Percentiles rank a stretch among this genome's conserved stretches.
Conservation (phyloP, 23 red algal genomes). For the Agarophyton chilense region DNA sequence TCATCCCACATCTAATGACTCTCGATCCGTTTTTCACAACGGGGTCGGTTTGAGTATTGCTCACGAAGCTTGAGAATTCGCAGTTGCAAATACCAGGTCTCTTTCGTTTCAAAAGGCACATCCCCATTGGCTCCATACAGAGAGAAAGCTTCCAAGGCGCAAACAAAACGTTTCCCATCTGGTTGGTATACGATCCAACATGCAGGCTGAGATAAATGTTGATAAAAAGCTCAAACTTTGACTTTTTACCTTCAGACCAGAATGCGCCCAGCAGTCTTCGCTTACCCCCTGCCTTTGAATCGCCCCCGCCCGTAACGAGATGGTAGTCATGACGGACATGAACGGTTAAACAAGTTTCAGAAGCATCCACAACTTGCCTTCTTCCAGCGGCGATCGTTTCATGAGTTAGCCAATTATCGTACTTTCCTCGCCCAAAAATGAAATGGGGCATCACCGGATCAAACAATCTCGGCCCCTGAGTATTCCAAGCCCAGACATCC, state of each 20-base stretch:
- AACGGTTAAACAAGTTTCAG: constrained; percentile 88
- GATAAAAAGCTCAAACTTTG: constrained; percentile 96
- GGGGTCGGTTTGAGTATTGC: constrained; percentile 92
- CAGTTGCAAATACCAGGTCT: constrained; percentile 94
- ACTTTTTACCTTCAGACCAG: constrained; percentile 96
- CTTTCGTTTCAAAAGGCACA: constrained; percentile 88
- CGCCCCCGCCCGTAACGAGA: constrained; percentile 60
- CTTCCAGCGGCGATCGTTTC: constrained; percentile 91
- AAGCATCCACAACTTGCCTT: constrained; percentile 87
- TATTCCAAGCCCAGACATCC: constrained; percentile 99
- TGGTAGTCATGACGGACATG: constrained; percentile 98
- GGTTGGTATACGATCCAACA: constrained; percentile 91
- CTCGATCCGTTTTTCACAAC: constrained; percentile 94
- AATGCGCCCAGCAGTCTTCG: constrained; percentile 83
- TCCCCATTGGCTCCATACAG: constrained; percentile 88
- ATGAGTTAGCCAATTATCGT: constrained; percentile 99
- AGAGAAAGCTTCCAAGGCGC: constrained; percentile 94
- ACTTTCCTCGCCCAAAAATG: constrained; percentile 98
- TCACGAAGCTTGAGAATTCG: constrained; percentile 90
- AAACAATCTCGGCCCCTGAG: constrained; percentile 85
- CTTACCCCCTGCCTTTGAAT: constrained; percentile 23
- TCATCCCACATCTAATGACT: constrained; percentile 96
- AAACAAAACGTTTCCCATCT: constrained; percentile 94
- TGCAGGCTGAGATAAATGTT: constrained; percentile 95
- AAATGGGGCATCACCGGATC: constrained; percentile 94